Percentiles rank a stretch among this genome's conserved stretches.
phyloP scores from a whole-genome alignment of 106 monocot genomes.

The Dioscorea dumetorum region DNA sequence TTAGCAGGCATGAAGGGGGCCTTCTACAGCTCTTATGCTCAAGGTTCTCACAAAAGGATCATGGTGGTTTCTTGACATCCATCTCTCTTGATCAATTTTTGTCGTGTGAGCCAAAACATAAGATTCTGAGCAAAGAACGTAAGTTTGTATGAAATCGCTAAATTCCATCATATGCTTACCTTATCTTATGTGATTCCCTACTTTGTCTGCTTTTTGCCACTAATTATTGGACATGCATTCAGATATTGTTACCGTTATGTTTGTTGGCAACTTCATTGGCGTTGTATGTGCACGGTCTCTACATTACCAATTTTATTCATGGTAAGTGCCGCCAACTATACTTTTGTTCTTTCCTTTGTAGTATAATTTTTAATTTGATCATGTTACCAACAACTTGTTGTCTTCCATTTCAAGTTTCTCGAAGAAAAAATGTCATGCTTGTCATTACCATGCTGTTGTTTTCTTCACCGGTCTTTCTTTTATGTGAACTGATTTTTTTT shows the following conservation, averaged over 20 bases:
- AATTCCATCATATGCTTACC: no score
- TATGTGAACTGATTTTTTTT: neutral
- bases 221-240: conserved; percentile 3
- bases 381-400: no score
- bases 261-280: conserved; percentile 97
- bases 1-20: conserved; percentile 81
- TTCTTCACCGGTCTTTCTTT: no score
- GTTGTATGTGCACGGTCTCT: conserved; percentile 86
- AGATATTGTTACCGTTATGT: conserved; percentile 90
- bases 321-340: conserved; percentile 36
- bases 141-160: conserved; percentile 8
- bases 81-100: conserved; percentile 10
- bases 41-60: conserved; percentile 14
- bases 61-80: conserved; percentile 15
- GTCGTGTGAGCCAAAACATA: conserved; percentile 32
- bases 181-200: no score
- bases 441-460: no score
- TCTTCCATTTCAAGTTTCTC: no score
- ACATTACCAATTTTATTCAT: conserved; percentile 99
- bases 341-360: neutral
- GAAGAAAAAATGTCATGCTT: no score
- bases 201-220: no score
- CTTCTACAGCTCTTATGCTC: conserved; percentile 43
- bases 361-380: neutral
- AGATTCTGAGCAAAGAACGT: conserved; percentile 60